Evolutionary conservation across 306 rosid genomes (phyloP), one percentile per base, ranked within the genome.

Genomic region (Cicer pinnatifidum): DNA sequence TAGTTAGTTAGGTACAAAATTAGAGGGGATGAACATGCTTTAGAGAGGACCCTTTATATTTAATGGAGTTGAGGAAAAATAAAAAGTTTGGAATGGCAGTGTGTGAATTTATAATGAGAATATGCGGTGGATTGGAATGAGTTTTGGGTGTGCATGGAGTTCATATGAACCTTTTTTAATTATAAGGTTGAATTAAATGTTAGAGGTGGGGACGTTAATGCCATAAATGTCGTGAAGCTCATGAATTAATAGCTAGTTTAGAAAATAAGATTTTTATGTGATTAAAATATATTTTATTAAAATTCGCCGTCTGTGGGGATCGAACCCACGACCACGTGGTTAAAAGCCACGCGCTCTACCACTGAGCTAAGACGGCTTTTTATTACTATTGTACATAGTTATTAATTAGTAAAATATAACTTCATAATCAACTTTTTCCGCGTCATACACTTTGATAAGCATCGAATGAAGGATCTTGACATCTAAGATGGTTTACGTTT

Each of bases 281-380:
- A 20, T 1, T 1, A 17, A 51, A 58, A 33, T 17, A 1, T 0
- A 2, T 1, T 20, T 20, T 0, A 20, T 20, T 1, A 20, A 1
- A 7, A 2, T 1, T 0, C 84, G 90, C 90, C 90, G 90, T 70
- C 89, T 85, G 93, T 86, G 93, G 93, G 89, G 85, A 86, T 89
- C 90, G 92, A 87, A 89, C 96, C 94, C 91, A 88, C 87, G 90
- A 69, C 86, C 86, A 82, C 86, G 83, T 82, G 85, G 82, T 82
- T 82, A 82, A 82, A 82, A 82, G 82, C 83, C 86, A 82, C 83
- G 83, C 90, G 92, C 88, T 89, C 96, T 89, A 87, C 92, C 96
- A 19, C 95, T 85, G 96, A 89, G 90, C 88, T 87, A 87, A 84
- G 85, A 33, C 72, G 77, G 85, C 85, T 13, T 1, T 11, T 12